phyloP scores from a whole-genome alignment of 2,329 filamentous ascomycete genomes.

The Cladobotryum protrusum region DNA sequence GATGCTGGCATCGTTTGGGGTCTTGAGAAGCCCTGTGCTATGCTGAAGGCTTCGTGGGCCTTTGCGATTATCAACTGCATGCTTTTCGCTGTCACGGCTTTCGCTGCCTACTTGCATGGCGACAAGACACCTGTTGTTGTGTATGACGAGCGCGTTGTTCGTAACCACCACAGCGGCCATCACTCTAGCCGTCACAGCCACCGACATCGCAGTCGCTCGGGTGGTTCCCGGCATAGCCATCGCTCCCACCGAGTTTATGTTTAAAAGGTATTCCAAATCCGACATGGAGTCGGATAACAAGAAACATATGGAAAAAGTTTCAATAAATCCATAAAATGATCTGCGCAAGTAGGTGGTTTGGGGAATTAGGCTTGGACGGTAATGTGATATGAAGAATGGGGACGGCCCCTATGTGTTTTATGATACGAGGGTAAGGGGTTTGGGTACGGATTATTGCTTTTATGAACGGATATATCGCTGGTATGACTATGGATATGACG shows the following conservation, averaged over 20 bases:
- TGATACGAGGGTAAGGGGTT: neutral
- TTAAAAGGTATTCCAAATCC: slow-evolving; percentile 21
- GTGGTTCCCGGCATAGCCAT: slow-evolving; percentile 34
- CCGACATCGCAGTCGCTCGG: slow-evolving; percentile 33
- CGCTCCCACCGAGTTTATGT: slow-evolving; percentile 51
- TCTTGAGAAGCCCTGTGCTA: slow-evolving; percentile 72
- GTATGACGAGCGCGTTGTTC: slow-evolving; percentile 19
- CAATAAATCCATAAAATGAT: neutral
- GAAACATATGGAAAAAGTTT: neutral
- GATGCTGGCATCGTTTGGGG: slow-evolving; percentile 47
- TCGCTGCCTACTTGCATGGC: slow-evolving; percentile 60
- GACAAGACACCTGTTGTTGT: slow-evolving; percentile 44
- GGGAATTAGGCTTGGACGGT: neutral
- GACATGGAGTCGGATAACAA: neutral
- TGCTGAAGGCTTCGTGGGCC: slow-evolving; percentile 88
- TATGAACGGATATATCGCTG: neutral
- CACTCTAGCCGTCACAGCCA: slow-evolving; percentile 36
- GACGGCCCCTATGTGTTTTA: neutral
- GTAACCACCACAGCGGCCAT: slow-evolving; percentile 25
- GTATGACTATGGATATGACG: neutral
- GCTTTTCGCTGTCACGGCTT: slow-evolving; percentile 71
- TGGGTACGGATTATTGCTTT: slow-evolving; percentile 2
- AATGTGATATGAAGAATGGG: neutral
- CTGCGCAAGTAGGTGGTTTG: no score
- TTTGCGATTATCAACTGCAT: slow-evolving; percentile 83